Conservation (phyloP, 306 rosid genomes). For the Casuarina equisetifolia region DNA sequence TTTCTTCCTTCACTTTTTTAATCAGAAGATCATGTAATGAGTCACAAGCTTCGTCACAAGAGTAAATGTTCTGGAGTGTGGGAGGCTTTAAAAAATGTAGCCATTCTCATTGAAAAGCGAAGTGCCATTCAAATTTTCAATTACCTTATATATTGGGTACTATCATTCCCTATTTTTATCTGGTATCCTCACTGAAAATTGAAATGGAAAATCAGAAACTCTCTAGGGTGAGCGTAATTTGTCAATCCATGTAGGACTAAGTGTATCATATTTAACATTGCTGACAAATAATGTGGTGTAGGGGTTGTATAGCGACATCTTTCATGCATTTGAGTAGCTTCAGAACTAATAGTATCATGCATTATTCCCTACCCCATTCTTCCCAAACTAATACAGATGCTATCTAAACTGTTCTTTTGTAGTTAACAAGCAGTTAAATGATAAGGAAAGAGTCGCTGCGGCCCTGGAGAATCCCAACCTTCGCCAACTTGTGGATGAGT, state of each 20-base stretch:
- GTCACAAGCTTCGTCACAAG: neutral
- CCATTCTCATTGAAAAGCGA: neutral
- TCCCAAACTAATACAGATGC: conserved; percentile 19
- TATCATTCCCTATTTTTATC: neutral
- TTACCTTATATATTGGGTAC: neutral
- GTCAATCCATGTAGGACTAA: neutral
- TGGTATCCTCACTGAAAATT: neutral
- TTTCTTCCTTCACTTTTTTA: neutral
- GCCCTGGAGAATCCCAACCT: conserved; percentile 97
- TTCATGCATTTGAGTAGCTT: neutral
- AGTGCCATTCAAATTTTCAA: neutral
- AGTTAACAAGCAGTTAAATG: conserved; percentile 96
- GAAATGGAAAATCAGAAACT: neutral
- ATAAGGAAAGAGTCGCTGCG: conserved; percentile 93
- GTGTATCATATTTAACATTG: neutral
- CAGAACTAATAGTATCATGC: neutral
- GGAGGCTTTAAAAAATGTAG: neutral
- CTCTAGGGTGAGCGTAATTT: neutral
- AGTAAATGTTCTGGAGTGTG: neutral
- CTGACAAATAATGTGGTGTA: no score
- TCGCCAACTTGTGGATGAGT: conserved; percentile 95
- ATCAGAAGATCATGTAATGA: neutral
- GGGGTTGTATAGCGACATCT: neutral
- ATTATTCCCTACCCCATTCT: neutral
- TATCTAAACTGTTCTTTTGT: conserved; percentile 21